Conservation (phyloP, 305 asterid genomes). For the Plantago lanceolata region DNA sequence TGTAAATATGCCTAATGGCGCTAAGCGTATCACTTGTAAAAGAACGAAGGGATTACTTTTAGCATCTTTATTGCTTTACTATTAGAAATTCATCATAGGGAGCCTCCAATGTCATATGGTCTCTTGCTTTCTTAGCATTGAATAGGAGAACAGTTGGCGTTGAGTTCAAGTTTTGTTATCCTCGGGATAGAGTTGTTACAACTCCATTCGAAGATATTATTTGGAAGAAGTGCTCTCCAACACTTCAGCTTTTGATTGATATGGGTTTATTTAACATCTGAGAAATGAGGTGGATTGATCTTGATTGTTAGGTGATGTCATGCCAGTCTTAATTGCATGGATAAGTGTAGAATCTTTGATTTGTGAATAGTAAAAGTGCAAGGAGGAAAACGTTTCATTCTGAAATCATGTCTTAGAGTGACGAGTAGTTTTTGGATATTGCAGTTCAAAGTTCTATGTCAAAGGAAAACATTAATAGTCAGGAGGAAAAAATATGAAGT, state of each 20-base stretch:
- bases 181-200: too few relatives aligned
- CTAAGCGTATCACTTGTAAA: too few relatives aligned
- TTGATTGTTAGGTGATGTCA: background rate
- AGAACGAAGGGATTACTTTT: too few relatives aligned
- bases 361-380: background rate
- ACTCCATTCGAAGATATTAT: too few relatives aligned
- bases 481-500: background rate
- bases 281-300: background rate
- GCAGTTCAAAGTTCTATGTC: background rate
- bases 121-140: too few relatives aligned
- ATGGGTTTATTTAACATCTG: background rate
- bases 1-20: too few relatives aligned
- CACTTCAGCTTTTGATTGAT: background rate
- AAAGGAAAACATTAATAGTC: background rate
- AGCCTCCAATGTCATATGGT: too few relatives aligned
- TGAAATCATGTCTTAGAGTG: background rate
- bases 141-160: too few relatives aligned
- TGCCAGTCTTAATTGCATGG: background rate
- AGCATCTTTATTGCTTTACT: background rate
- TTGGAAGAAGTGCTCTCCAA: background rate
- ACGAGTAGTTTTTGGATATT: background rate
- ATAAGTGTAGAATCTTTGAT: background rate
- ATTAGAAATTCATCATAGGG: too few relatives aligned
- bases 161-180: too few relatives aligned
- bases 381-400: background rate